Conservation (phyloP, 2,329 filamentous ascomycete genomes). For the Exserohilum rostratum region DNA sequence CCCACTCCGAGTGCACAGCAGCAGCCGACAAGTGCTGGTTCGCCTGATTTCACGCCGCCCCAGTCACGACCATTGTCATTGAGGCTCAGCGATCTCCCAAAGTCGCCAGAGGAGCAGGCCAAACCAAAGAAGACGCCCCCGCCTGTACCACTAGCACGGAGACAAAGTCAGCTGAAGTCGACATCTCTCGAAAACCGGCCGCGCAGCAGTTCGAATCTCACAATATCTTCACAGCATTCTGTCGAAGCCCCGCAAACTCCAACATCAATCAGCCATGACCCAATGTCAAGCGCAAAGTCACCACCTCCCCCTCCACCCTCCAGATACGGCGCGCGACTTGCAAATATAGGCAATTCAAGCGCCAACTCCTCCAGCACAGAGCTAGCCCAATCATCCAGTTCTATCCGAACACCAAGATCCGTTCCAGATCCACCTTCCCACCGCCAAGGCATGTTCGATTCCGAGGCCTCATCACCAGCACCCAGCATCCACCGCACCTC, state of each 20-base stretch:
- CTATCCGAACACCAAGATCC: conserved; percentile 27
- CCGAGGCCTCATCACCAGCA: conserved; percentile 28
- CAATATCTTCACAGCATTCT: conserved; percentile 45
- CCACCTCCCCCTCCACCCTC: conserved; percentile 44
- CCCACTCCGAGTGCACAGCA: conserved; percentile 52
- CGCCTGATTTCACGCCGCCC: conserved; percentile 28
- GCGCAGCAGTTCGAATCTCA: conserved; percentile 46
- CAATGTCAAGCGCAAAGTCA: conserved; percentile 28
- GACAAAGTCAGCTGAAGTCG: conserved; percentile 46
- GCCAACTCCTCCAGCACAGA: conserved; percentile 41
- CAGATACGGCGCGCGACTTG: conserved; percentile 39
- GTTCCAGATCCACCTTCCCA: conserved; percentile 29
- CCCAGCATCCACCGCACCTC: conserved; percentile 31
- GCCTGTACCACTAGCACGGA: conserved; percentile 43
- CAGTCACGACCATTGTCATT: conserved; percentile 19
- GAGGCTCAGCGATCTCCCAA: conserved; percentile 21
- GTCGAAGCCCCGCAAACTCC: conserved; percentile 33
- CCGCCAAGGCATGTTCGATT: conserved; percentile 34
- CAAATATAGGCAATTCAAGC: conserved; percentile 31
- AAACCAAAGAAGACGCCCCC: conserved; percentile 42
- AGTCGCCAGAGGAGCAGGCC: conserved; percentile 26
- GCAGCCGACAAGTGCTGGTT: conserved; percentile 24
- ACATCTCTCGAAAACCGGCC: conserved; percentile 32
- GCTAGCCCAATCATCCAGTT: conserved; percentile 28
- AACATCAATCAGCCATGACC: conserved; percentile 19